Evolutionary conservation across 768 basidiomycete species (phyloP).

Genomic region (Leccinum fibrillosum): DNA sequence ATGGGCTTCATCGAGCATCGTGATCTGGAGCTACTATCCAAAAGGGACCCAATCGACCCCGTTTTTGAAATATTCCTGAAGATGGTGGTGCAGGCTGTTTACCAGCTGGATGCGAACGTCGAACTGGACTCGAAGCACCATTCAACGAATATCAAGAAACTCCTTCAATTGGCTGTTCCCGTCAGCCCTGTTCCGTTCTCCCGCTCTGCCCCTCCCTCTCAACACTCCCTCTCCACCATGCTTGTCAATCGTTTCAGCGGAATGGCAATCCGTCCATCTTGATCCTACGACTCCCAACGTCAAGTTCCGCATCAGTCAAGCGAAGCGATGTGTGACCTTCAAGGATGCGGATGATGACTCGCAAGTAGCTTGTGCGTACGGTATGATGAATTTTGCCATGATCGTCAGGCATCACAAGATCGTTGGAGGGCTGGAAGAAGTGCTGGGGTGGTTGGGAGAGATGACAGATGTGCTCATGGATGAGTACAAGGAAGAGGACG

Average conservation of each 20-base stretch:
- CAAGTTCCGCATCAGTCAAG: slow-evolving; percentile 56
- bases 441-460: slow-evolving; percentile 62
- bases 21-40: slow-evolving; percentile 51
- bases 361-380: slow-evolving; percentile 70
- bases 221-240: slow-evolving; percentile 58
- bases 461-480: slow-evolving; percentile 52
- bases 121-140: slow-evolving; percentile 32
- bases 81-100: slow-evolving; percentile 64
- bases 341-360: slow-evolving; percentile 59
- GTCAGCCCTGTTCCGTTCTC: slow-evolving; percentile 67
- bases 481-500: slow-evolving; percentile 45
- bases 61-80: slow-evolving; percentile 81
- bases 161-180: slow-evolving; percentile 70
- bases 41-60: slow-evolving; percentile 55
- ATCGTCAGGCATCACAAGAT: slow-evolving; percentile 54
- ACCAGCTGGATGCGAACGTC: slow-evolving; percentile 31
- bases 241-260: slow-evolving; percentile 81
- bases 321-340: slow-evolving; percentile 67
- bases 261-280: slow-evolving; percentile 66
- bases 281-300: slow-evolving; percentile 49
- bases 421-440: slow-evolving; percentile 41
- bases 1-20: slow-evolving; percentile 64
- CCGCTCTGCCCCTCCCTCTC: slow-evolving; percentile 45
- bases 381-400: slow-evolving; percentile 65
- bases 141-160: slow-evolving; percentile 53